Evolutionary conservation across 2,329 filamentous ascomycete species (phyloP).

Genomic region (Penicillium vulpinum): DNA sequence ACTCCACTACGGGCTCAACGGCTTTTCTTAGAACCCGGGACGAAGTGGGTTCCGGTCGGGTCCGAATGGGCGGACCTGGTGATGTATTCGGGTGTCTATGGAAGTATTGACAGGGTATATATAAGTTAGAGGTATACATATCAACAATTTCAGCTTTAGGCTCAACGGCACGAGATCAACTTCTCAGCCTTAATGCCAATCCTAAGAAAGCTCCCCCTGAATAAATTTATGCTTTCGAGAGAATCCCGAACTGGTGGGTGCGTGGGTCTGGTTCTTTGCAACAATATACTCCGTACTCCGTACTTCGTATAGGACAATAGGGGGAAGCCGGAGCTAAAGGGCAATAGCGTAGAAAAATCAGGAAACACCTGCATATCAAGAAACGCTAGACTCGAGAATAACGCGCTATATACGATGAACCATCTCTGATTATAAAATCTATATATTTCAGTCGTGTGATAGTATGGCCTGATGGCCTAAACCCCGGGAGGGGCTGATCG

Average conservation of each 20-base stretch:
- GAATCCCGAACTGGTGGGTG: not conserved
- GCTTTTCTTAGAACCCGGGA: constrained; percentile 8
- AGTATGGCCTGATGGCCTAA: constrained; percentile 17
- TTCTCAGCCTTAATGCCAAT: too few relatives aligned
- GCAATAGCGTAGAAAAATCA: constrained; percentile 4
- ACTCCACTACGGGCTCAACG: constrained; percentile 22
- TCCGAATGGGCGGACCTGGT: not conserved
- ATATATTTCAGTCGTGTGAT: constrained; percentile 13
- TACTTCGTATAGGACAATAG: too few relatives aligned
- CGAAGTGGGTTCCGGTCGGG: constrained; percentile 10
- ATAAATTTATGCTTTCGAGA: not conserved
- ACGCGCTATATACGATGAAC: not conserved
- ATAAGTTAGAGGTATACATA: not conserved
- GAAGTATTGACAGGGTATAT: not conserved
- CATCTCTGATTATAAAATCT: not conserved
- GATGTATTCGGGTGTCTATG: not conserved
- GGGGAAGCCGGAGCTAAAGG: not conserved
- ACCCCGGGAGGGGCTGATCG: not conserved
- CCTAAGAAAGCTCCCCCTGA: too few relatives aligned
- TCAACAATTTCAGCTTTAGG: not conserved
- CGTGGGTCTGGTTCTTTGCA: constrained; percentile 6
- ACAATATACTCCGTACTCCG: too few relatives aligned
- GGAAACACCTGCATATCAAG: constrained; percentile 3
- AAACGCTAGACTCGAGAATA: not conserved
- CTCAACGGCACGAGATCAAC: not conserved